phyloP scores from a whole-genome alignment of 257 asterid genomes.

The Solanum gandarillasii region DNA sequence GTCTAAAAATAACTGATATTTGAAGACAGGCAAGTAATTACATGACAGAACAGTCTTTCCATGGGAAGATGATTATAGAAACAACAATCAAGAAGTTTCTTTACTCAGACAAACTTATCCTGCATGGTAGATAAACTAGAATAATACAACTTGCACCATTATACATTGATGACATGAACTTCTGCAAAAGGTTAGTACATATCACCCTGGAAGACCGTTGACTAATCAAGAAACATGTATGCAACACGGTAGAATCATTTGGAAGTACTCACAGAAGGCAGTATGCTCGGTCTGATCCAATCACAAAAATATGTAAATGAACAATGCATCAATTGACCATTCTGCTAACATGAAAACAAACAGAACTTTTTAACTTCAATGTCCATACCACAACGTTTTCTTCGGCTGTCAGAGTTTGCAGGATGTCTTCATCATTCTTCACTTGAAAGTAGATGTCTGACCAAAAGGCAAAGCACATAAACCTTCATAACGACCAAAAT shows the following conservation, averaged over 20 bases:
- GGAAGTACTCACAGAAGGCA: not conserved
- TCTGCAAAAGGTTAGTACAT: not conserved
- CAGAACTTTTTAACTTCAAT: not conserved
- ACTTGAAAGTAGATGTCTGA: slow-evolving; percentile 95
- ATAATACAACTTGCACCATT: not conserved
- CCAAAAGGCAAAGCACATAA: slow-evolving; percentile 11
- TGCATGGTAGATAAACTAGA: not conserved
- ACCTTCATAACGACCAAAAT: slow-evolving; percentile 1
- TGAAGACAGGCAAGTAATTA: not conserved
- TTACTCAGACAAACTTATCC: not conserved
- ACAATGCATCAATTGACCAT: not conserved
- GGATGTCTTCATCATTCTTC: slow-evolving; percentile 84
- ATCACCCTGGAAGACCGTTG: not conserved
- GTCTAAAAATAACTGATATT: not conserved
- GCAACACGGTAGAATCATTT: not conserved
- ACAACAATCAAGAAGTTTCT: not conserved
- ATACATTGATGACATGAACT: not conserved
- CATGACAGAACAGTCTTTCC: not conserved
- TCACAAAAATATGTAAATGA: not conserved
- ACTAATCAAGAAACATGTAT: not conserved
- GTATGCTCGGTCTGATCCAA: not conserved
- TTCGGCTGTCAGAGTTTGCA: slow-evolving; percentile 63
- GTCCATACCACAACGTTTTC: slow-evolving; percentile 75
- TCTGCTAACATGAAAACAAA: not conserved
- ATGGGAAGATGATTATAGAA: not conserved